Conservation (phyloP, 1,139 yeast species). For the Protomyces macrosporus region DNA sequence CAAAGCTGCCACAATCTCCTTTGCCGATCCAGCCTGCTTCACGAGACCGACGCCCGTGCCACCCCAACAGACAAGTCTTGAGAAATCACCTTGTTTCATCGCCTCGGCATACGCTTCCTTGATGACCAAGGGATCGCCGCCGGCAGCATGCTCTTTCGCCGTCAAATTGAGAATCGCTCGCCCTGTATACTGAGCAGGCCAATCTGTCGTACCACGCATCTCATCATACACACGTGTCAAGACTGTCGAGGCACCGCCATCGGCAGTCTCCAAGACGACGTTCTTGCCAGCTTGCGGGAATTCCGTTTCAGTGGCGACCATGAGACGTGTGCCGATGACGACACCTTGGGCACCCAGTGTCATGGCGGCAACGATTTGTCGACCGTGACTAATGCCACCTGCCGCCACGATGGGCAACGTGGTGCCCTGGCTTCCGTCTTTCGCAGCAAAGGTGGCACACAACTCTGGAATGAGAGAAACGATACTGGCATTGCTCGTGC, state of each 20-base stretch:
- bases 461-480: constrained; percentile 39
- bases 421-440: constrained; percentile 20
- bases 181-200: constrained; percentile 30
- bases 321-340: constrained; percentile 29
- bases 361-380: constrained; percentile 38
- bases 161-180: constrained; percentile 29
- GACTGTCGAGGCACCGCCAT: constrained; percentile 28
- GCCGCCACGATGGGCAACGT: constrained; percentile 42
- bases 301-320: constrained; percentile 25
- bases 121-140: constrained; percentile 6
- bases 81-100: constrained; percentile 12
- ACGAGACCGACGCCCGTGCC: constrained; percentile 31
- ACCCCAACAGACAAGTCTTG: constrained; percentile 29
- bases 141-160: constrained; percentile 18
- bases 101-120: constrained; percentile 23
- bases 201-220: constrained; percentile 29
- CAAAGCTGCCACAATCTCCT: constrained; percentile 18
- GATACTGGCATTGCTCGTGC: constrained; percentile 39
- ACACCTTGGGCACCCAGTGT: constrained; percentile 41
- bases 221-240: constrained; percentile 29
- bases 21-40: constrained; percentile 26
- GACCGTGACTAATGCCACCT: constrained; percentile 46
- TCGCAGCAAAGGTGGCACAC: constrained; percentile 36
- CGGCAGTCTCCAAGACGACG: constrained; percentile 17
- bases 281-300: constrained; percentile 23